Percentiles rank a stretch among this genome's conserved stretches.
Evolutionary conservation across 306 rosid species (phyloP).

Genomic region (Astragalus glycyphyllos): DNA sequence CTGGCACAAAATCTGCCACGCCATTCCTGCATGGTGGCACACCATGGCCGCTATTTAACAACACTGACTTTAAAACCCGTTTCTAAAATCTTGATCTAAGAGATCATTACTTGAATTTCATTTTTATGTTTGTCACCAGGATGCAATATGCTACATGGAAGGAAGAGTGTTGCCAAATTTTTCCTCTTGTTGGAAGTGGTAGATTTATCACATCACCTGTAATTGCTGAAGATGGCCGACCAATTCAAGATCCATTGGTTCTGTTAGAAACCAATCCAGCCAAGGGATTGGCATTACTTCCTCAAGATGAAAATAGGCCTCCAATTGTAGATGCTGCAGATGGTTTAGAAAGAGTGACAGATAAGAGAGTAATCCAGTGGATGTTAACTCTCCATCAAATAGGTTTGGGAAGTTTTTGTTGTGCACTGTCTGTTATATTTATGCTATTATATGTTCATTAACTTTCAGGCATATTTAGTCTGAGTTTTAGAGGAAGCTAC

Average conservation of each 20-base stretch:
- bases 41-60: too few relatives aligned
- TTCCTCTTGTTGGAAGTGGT: conserved; percentile 96
- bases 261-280: conserved; percentile 67
- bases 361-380: conserved; percentile 87
- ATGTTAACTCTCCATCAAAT: conserved; percentile 97
- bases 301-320: conserved; percentile 46
- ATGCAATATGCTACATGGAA: conserved; percentile 77
- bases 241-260: conserved; percentile 81
- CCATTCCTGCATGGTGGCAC: too few relatives aligned
- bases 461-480: conserved; percentile 4
- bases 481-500: conserved; percentile 22
- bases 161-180: conserved; percentile 83
- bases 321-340: conserved; percentile 44
- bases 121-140: conserved; percentile 55
- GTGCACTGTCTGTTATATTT: conserved; percentile 4
- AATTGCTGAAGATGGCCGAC: conserved; percentile 78
- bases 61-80: not conserved
- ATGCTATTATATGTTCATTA: not conserved
- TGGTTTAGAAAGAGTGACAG: conserved; percentile 56
- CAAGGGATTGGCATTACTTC: conserved; percentile 49
- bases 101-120: conserved; percentile 31
- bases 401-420: conserved; percentile 60
- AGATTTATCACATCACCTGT: conserved; percentile 90
- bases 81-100: conserved; percentile 26
- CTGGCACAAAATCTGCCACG: too few relatives aligned